phyloP scores from a whole-genome alignment of 352 stramenopile genomes.

The Globisporangium yorkense region DNA sequence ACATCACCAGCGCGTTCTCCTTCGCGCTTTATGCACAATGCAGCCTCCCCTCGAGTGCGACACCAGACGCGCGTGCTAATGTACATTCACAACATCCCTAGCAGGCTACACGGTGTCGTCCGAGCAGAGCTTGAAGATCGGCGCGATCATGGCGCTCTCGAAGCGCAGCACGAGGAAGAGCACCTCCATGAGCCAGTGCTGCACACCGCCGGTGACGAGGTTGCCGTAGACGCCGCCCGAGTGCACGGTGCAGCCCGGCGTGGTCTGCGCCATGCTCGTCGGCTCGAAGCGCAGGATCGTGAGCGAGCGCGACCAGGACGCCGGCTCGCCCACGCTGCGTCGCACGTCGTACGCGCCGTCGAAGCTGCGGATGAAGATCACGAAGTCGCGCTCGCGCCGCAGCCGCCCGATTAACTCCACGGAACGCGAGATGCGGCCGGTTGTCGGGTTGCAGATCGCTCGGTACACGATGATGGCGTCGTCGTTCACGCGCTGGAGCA shows the following conservation, averaged over 20 bases:
- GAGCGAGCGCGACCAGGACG: constrained; percentile 35
- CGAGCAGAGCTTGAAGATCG: constrained; percentile 32
- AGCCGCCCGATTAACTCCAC: constrained; percentile 44
- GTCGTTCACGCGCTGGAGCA: constrained; percentile 36
- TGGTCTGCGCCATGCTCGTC: constrained; percentile 17
- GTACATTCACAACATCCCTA: too few relatives aligned
- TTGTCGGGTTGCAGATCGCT: constrained; percentile 39
- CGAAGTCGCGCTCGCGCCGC: constrained; percentile 32
- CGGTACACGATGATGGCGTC: constrained; percentile 50
- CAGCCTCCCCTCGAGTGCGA: too few relatives aligned
- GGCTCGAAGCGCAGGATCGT: constrained; percentile 44
- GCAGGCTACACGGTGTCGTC: constrained; percentile 11
- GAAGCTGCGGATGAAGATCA: constrained; percentile 38
- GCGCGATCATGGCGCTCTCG: constrained; percentile 39
- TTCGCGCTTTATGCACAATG: too few relatives aligned
- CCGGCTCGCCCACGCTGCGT: constrained; percentile 22
- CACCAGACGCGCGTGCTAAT: too few relatives aligned
- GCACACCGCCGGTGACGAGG: constrained; percentile 27
- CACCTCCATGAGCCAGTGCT: constrained; percentile 57
- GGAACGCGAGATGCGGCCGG: constrained; percentile 27
- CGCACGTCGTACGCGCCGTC: constrained; percentile 29
- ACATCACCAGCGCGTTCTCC: too few relatives aligned
- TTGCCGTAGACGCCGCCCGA: constrained; percentile 40
- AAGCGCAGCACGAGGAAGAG: constrained; percentile 51
- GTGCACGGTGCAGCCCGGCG: constrained; percentile 32